Evolutionary conservation across 2,329 filamentous ascomycete genomes (phyloP).

Genomic region (Dothistroma septosporum): DNA sequence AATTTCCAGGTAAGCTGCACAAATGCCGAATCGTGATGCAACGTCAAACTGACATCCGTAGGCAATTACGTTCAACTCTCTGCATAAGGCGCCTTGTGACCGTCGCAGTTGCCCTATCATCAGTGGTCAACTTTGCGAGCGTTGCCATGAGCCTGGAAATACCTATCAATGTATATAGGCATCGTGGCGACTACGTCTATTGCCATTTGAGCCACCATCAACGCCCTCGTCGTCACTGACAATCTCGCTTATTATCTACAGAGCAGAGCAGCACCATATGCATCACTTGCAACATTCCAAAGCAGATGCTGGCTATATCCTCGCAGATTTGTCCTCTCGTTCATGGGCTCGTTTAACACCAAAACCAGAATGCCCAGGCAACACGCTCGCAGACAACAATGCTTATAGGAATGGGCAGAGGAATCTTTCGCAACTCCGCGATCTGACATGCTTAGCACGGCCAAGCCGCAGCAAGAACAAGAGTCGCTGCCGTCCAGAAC

Average conservation of each 20-base stretch:
- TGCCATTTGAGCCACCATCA: background rate
- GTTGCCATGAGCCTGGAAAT: background rate
- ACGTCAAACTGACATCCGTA: slow-evolving; percentile 20
- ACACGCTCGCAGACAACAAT: background rate
- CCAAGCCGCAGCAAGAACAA: background rate
- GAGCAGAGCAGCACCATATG: background rate
- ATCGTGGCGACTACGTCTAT: background rate
- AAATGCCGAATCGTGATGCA: background rate
- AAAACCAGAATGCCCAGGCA: background rate
- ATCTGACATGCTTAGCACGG: background rate
- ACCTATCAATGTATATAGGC: slow-evolving; percentile 2
- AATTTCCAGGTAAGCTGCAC: slow-evolving; percentile 73
- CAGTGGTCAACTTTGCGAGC: background rate
- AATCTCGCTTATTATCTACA: background rate
- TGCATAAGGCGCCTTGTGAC: slow-evolving; percentile 13
- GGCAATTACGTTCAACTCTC: slow-evolving; percentile 49
- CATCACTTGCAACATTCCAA: background rate
- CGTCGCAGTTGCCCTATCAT: background rate
- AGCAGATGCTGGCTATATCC: background rate
- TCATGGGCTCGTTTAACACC: background rate
- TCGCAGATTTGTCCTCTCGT: background rate
- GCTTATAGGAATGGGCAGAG: background rate
- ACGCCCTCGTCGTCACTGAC: background rate
- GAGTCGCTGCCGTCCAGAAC: background rate
- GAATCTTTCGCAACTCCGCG: background rate